Conservation (phyloP, 768 basidiomycete species). For the Amanita rubescens region DNA sequence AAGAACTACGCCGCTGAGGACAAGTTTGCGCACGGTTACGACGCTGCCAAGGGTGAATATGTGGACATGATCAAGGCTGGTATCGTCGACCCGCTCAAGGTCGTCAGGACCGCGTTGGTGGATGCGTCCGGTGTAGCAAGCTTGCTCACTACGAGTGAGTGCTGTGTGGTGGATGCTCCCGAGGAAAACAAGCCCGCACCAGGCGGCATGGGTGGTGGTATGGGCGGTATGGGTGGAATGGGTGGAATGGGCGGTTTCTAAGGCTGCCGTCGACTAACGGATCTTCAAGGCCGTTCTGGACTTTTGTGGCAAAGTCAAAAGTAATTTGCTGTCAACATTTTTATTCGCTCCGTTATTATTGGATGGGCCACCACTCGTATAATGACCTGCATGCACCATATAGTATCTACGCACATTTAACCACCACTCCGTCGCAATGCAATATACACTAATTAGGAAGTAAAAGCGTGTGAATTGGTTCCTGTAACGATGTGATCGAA, state of each 20-base stretch:
- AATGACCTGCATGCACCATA: too few relatives aligned
- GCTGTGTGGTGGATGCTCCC: conserved; percentile 85
- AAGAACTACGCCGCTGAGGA: conserved; percentile 60
- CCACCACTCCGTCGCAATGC: neutral
- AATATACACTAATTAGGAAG: neutral
- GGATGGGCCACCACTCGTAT: neutral
- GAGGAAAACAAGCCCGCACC: conserved; percentile 61
- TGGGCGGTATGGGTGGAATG: conserved; percentile 33
- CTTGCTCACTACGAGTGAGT: conserved; percentile 89
- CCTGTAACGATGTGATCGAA: too few relatives aligned
- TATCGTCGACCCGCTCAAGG: conserved; percentile 95
- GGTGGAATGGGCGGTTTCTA: conserved; percentile 7
- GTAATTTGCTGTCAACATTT: neutral
- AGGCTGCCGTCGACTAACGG: neutral
- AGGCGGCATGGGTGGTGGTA: conserved; percentile 35
- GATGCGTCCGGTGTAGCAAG: conserved; percentile 94
- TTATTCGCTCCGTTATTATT: conserved; percentile 27
- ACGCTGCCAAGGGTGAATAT: conserved; percentile 87
- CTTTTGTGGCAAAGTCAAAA: neutral
- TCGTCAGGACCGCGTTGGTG: conserved; percentile 86
- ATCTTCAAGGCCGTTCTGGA: too few relatives aligned
- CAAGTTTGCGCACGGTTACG: conserved; percentile 84
- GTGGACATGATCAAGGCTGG: conserved; percentile 92
- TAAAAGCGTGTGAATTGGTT: neutral
- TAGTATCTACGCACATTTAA: neutral